phyloP scores from a whole-genome alignment of 2,329 filamentous ascomycete genomes.

The Eutypa lata region DNA sequence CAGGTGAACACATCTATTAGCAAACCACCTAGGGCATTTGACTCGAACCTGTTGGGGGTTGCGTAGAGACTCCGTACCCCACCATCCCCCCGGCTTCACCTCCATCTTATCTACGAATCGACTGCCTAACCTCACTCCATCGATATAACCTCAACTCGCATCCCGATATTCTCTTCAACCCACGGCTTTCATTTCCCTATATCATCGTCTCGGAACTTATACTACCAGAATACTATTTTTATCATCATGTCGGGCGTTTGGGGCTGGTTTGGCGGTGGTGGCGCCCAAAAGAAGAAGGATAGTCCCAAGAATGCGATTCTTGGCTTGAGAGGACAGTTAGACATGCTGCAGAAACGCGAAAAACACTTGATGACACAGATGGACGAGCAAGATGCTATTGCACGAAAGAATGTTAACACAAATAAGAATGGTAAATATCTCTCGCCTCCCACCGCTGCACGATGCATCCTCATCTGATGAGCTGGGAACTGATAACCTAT shows the following conservation, averaged over 20 bases:
- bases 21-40: not conserved
- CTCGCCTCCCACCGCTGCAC: constrained; percentile 26
- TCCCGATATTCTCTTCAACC: not conserved
- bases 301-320: constrained; percentile 96
- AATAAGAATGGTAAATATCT: constrained; percentile 95
- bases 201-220: not conserved
- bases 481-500: constrained; percentile 14
- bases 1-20: not conserved
- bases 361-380: constrained; percentile 88
- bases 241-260: constrained; percentile 64
- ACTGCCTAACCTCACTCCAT: not conserved
- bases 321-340: constrained; percentile 79
- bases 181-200: not conserved
- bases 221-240: constrained; percentile 4
- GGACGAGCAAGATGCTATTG: constrained; percentile 84
- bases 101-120: not conserved
- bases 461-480: constrained; percentile 5
- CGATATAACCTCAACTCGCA: not conserved
- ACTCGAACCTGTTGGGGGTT: not conserved
- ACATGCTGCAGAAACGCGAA: constrained; percentile 97
- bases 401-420: constrained; percentile 79
- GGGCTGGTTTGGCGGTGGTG: constrained; percentile 88
- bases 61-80: not conserved
- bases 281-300: constrained; percentile 84
- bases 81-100: not conserved